Conservation (phyloP, 192 early-diverging fungal genomes). For the Gamsiella multidivaricata region DNA sequence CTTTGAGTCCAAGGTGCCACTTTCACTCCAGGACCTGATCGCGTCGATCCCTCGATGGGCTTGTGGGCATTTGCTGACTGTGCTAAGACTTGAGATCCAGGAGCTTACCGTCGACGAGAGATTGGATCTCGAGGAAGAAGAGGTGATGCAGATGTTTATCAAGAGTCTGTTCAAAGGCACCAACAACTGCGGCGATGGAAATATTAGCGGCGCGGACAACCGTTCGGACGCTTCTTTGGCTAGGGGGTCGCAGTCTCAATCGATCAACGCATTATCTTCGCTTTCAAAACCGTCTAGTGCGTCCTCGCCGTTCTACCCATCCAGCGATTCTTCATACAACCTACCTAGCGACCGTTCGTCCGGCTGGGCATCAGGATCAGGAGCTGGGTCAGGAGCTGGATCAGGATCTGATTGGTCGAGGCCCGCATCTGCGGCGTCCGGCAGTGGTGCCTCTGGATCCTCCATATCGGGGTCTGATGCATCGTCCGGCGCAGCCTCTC, state of each 20-base stretch:
- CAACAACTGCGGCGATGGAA: background rate
- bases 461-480: background rate
- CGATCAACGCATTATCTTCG: background rate
- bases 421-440: no score
- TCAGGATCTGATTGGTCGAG: background rate
- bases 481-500: background rate
- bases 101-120: slow-evolving; percentile 20
- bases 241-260: background rate
- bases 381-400: background rate
- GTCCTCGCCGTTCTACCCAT: background rate
- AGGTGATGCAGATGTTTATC: slow-evolving; percentile 44
- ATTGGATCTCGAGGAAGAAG: slow-evolving; percentile 35
- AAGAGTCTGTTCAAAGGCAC: slow-evolving; percentile 25
- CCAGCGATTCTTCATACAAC: background rate
- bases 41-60: slow-evolving; percentile 24
- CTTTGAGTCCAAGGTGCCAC: slow-evolving; percentile 20
- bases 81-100: slow-evolving; percentile 20
- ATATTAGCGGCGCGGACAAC: no score
- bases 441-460: background rate
- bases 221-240: no score
- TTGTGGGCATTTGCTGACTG: slow-evolving; percentile 5
- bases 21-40: slow-evolving; percentile 18
- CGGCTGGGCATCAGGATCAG: background rate
- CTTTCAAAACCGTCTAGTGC: background rate
- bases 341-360: no score